Evolutionary conservation across 345 rosid genomes (phyloP).

Genomic region (Salix purpurea): DNA sequence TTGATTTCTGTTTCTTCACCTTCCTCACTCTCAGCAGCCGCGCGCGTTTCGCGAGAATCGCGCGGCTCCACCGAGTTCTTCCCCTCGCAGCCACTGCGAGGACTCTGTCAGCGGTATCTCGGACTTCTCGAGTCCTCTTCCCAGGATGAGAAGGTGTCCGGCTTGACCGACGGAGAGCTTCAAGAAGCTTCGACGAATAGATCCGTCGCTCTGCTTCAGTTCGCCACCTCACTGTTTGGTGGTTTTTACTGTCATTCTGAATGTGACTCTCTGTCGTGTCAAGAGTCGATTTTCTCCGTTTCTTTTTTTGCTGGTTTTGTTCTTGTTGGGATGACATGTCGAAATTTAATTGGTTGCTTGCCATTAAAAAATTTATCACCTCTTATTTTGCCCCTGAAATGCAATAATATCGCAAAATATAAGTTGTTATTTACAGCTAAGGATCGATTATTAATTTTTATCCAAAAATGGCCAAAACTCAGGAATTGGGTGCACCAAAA

Average conservation of each 20-base stretch:
- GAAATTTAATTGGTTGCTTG: slow-evolving; percentile 8
- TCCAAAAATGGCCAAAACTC: no score
- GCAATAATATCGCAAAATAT: not conserved
- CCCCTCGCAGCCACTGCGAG: slow-evolving; percentile 64
- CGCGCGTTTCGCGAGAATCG: slow-evolving; percentile 48
- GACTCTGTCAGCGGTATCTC: slow-evolving; percentile 43
- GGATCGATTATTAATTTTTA: not conserved
- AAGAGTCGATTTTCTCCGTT: slow-evolving; percentile 30
- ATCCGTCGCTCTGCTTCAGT: slow-evolving; percentile 3
- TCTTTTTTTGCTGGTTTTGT: slow-evolving; percentile 37
- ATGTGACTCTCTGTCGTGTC: slow-evolving; percentile 1
- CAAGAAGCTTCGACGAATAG: slow-evolving; percentile 20
- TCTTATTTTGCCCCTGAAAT: not conserved
- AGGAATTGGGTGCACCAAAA: not conserved
- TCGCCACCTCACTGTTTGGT: slow-evolving; percentile 45
- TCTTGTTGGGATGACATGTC: slow-evolving; percentile 30
- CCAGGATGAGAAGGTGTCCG: slow-evolving; percentile 17
- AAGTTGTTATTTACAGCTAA: not conserved
- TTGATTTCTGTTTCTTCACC: slow-evolving; percentile 43
- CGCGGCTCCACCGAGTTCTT: slow-evolving; percentile 66
- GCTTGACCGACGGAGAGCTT: slow-evolving; percentile 48
- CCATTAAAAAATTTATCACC: not conserved
- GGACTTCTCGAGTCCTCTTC: slow-evolving; percentile 30
- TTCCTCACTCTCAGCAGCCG: slow-evolving; percentile 35
- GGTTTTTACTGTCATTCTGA: not conserved